These are phyloP conservation scores for Claviceps cyperi DNA, from an alignment of 2,329 filamentous ascomycete genomes.

Conservation along the genomic window DNA sequence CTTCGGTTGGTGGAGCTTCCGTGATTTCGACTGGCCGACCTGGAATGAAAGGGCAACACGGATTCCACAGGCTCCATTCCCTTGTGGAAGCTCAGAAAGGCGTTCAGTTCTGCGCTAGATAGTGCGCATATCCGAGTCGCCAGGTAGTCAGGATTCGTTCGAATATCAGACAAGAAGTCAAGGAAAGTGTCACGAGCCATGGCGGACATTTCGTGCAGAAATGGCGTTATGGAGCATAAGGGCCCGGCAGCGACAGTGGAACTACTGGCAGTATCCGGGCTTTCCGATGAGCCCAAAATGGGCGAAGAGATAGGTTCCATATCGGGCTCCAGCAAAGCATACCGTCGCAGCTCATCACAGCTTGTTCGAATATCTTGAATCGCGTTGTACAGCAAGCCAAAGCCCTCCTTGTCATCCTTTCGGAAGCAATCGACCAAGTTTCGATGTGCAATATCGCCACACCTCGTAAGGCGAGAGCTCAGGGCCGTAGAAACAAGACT, in stretches of 20 bases:
- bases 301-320: constrained; percentile 41
- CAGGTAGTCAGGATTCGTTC: constrained; percentile 78
- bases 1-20: constrained; percentile 29
- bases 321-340: constrained; percentile 58
- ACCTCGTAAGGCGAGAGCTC: constrained; percentile 59
- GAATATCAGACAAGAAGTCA: constrained; percentile 65
- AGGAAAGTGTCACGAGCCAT: constrained; percentile 63
- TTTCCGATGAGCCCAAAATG: constrained; percentile 31
- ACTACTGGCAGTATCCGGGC: constrained; percentile 31
- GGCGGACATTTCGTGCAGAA: constrained; percentile 59
- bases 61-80: constrained; percentile 71
- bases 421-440: constrained; percentile 68
- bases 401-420: constrained; percentile 63
- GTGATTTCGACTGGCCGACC: constrained; percentile 31
- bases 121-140: constrained; percentile 68
- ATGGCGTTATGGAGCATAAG: constrained; percentile 34
- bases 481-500: constrained; percentile 62
- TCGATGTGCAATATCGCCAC: constrained; percentile 58
- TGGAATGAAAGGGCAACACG: constrained; percentile 56
- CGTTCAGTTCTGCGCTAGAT: constrained; percentile 59
- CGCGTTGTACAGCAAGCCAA: constrained; percentile 60
- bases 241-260: constrained; percentile 23
- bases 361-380: constrained; percentile 67
- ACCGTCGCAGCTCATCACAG: constrained; percentile 57
- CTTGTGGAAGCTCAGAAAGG: constrained; percentile 65